These are phyloP conservation scores for Arthroderma uncinatum DNA, from an alignment of 2,329 filamentous ascomycete genomes.

Conservation along the genomic window DNA sequence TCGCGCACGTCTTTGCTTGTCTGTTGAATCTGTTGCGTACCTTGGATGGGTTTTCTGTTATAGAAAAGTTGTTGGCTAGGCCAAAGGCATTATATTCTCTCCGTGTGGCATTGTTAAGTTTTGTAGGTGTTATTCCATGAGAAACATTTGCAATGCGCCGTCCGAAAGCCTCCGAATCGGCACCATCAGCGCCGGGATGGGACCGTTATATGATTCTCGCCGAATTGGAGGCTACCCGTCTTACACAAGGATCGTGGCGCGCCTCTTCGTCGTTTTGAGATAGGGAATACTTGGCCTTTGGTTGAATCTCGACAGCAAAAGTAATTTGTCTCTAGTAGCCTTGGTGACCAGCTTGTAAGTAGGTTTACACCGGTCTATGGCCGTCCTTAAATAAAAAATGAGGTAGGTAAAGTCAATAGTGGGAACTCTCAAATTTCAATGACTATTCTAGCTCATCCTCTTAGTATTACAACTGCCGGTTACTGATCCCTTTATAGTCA, in stretches of 20 bases:
- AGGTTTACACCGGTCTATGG: too few relatives aligned
- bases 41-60: not conserved
- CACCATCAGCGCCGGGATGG: not conserved
- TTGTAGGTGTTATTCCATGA: not conserved
- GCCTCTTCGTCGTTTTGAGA: too few relatives aligned
- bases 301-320: too few relatives aligned
- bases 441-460: too few relatives aligned
- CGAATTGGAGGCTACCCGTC: not conserved
- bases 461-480: not conserved
- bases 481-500: constrained; percentile 1
- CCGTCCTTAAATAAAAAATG: too few relatives aligned
- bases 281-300: not conserved
- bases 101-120: not conserved
- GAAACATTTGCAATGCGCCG: not conserved
- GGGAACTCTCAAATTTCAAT: too few relatives aligned
- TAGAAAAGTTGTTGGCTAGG: not conserved
- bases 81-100: not conserved
- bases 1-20: not conserved
- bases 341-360: too few relatives aligned
- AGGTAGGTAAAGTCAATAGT: too few relatives aligned
- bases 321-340: too few relatives aligned
- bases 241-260: not conserved
- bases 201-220: not conserved
- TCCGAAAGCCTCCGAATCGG: not conserved
- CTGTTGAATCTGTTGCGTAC: not conserved